These are phyloP conservation scores for Naganishia vaughanmartiniae DNA, from an alignment of 768 basidiomycete species.

Conservation along the genomic window DNA sequence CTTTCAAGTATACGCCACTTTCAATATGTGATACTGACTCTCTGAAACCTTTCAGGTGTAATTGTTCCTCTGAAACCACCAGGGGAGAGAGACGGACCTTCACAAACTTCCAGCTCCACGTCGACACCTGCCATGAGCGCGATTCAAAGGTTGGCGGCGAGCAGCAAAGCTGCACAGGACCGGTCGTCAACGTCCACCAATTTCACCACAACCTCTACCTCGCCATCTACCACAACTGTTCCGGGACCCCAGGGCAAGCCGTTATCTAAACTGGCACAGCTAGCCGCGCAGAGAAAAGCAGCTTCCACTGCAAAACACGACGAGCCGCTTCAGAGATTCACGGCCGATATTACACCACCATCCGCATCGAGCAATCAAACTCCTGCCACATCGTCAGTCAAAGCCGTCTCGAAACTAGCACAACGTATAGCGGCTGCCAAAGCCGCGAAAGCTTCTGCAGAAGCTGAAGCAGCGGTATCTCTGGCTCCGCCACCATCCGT, in stretches of 20 bases:
- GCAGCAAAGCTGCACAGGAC: conserved; percentile 61
- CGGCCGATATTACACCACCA: not conserved
- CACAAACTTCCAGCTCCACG: conserved; percentile 17
- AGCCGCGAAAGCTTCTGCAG: conserved; percentile 38
- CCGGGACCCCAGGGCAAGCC: conserved; percentile 36
- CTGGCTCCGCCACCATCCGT: not conserved
- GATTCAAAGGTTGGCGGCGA: conserved; percentile 56
- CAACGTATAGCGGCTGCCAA: conserved; percentile 49
- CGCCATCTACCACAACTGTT: conserved; percentile 12
- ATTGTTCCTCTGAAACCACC: not conserved
- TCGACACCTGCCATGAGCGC: conserved; percentile 39
- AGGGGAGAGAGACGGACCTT: not conserved
- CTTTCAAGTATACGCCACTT: not conserved
- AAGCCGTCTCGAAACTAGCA: conserved; percentile 54
- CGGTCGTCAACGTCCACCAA: not conserved
- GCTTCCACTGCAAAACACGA: conserved; percentile 33
- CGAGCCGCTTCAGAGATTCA: conserved; percentile 17
- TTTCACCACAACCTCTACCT: conserved; percentile 8
- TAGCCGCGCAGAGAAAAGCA: conserved; percentile 48
- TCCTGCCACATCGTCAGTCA: conserved; percentile 11
- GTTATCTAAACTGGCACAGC: conserved; percentile 50
- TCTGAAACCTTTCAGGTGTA: not conserved
- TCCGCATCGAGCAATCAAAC: not conserved
- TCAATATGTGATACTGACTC: not conserved
- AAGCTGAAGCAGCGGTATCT: conserved; percentile 8